Conservation (phyloP, 2,329 filamentous ascomycete genomes). For the Tolypocladium ovalisporum region DNA sequence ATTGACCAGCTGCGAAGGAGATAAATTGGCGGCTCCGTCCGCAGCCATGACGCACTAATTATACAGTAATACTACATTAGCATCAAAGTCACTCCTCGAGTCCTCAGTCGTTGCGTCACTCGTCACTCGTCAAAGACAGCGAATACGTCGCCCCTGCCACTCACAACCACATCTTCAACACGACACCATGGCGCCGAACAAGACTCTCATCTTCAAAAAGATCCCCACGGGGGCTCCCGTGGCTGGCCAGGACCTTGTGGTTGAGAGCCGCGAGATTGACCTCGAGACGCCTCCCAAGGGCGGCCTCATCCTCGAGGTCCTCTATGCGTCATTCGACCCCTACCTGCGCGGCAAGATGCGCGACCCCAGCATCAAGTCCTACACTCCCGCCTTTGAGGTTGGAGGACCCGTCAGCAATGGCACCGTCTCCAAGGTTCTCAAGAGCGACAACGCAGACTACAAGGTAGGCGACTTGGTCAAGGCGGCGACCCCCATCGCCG, state of each 20-base stretch:
- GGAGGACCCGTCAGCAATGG: slow-evolving; percentile 53
- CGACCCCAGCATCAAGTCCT: slow-evolving; percentile 51
- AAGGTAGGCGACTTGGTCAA: slow-evolving; percentile 56
- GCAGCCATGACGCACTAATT: no score
- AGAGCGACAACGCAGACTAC: slow-evolving; percentile 53
- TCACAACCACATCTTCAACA: not conserved
- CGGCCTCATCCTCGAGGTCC: slow-evolving; percentile 60
- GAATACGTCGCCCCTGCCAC: not conserved
- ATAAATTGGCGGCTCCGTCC: not conserved
- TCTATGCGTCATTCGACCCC: slow-evolving; percentile 71
- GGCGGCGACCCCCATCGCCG: slow-evolving; percentile 47
- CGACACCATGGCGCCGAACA: slow-evolving; percentile 44
- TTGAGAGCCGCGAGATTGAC: slow-evolving; percentile 61
- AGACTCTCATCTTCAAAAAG: slow-evolving; percentile 63
- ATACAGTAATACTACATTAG: no score
- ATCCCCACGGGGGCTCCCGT: slow-evolving; percentile 57
- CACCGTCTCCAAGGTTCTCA: slow-evolving; percentile 57
- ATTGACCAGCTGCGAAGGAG: not conserved
- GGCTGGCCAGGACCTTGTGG: slow-evolving; percentile 55
- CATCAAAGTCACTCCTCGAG: no score
- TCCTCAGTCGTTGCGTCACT: not conserved
- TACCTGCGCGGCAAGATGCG: slow-evolving; percentile 80
- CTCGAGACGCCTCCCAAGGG: slow-evolving; percentile 45
- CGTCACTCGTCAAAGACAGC: not conserved
- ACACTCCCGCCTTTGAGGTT: slow-evolving; percentile 37